Evolutionary conservation across 176 grass and related monocot species (phyloP).

Genomic region (Oryza officinalis): DNA sequence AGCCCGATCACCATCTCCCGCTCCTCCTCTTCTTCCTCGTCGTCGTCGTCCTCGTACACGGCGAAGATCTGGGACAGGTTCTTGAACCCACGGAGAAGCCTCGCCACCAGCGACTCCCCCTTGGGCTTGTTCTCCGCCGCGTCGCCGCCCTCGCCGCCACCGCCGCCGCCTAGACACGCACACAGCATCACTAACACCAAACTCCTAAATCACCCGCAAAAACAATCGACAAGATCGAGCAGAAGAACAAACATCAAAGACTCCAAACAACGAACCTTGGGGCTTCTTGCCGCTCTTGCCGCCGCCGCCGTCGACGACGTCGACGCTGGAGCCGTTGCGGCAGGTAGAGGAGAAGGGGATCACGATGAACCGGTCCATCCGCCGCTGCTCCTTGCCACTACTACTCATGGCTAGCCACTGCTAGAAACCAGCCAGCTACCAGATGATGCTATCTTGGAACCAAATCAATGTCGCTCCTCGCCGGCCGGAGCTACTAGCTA

Average conservation of each 20-base stretch:
- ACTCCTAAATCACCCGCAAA: not conserved
- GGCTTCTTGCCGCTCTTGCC: conserved; percentile 41
- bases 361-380: conserved; percentile 67
- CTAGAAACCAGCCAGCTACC: no score
- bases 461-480: not conserved
- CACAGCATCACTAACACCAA: not conserved
- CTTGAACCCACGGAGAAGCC: conserved; percentile 72
- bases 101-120: conserved; percentile 50
- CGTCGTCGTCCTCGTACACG: conserved; percentile 54
- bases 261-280: conserved; percentile 25
- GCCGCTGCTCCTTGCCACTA: conserved; percentile 39
- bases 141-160: not conserved
- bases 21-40: conserved; percentile 53
- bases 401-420: conserved; percentile 28
- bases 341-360: conserved; percentile 84
- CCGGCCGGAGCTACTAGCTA: not conserved
- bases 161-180: not conserved
- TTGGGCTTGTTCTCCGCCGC: conserved; percentile 29
- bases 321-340: conserved; percentile 67
- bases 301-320: conserved; percentile 47
- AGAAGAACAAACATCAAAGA: not conserved
- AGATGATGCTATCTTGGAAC: not conserved
- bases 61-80: conserved; percentile 76
- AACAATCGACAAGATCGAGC: not conserved
- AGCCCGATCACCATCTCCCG: conserved; percentile 85